Base-by-base conservation (phyloP, 257 asterid species). In the Mentha longifolia region DNA sequence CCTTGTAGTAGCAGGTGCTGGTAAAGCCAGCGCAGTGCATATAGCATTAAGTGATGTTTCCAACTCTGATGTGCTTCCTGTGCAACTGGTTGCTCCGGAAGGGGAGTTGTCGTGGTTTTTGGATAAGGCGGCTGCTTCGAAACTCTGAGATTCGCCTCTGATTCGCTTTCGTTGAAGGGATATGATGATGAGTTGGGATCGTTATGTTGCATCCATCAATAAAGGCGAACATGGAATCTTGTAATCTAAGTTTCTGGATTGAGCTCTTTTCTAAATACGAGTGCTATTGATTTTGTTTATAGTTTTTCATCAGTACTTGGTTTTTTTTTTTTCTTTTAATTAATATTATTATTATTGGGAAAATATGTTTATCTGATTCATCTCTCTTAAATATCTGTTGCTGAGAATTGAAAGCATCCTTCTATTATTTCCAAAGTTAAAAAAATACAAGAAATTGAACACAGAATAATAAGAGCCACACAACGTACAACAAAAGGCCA, bases 41-140 rank as follows among this genome's bases (percentile, higher is more conserved):
- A 12, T 59, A 33, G 82, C 95, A 0, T 81, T 94, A 12, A 80
- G 91, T 30, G 87, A 83, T 74, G 84, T 77, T 70, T 67, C 85
- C 2, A 81, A 77, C 72, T 62, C 89, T 9, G 85, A 85, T 8
- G 76, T 80, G 61, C 84, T 89, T 66, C 99, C 99, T 0, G 99
- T 89, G 68, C 85, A 82, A 71, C 80, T 91, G 79, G 92, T 94
- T 65, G 81, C 82, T 0, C 97, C 99, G 0, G 91, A 91, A 77
- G 97, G 96, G 33, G 90, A 85, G 79, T 55, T 94, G 79, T 75
- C 77, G 0, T 94, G 99, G 99, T 87, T 89, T 79, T 81, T 94
- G 75, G 99, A 91, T 78, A 94, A 84, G 77, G 97, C 31, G 37
- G 96, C 99, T 3, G 97, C 97, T 75, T 91, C 96, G 4, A 94